These are phyloP conservation scores for Endotrypanum monterogeii DNA, from an alignment of 208 protist species.

Conservation along the genomic window DNA sequence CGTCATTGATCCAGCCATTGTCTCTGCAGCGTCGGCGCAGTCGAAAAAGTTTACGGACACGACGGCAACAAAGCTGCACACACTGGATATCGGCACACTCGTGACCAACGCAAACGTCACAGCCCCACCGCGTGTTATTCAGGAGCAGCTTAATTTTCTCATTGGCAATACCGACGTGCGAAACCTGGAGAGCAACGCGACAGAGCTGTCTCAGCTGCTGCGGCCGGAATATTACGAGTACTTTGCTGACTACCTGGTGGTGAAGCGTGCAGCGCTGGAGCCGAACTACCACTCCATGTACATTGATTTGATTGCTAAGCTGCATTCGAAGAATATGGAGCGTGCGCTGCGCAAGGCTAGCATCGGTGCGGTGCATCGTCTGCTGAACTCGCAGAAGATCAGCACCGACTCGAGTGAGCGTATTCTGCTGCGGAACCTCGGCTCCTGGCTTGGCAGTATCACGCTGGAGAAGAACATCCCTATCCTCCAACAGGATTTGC, in stretches of 20 bases:
- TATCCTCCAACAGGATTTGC: conserved; percentile 94
- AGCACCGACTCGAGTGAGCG: conserved; percentile 89
- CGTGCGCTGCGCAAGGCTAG: conserved; percentile 80
- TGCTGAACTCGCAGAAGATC: conserved; percentile 96
- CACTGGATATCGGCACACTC: conserved; percentile 83
- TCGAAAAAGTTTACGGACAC: conserved; percentile 47
- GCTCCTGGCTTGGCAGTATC: conserved; percentile 97
- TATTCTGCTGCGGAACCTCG: conserved; percentile 97
- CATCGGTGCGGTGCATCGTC: conserved; percentile 81
- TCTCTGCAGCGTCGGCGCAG: conserved; percentile 34
- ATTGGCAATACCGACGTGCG: conserved; percentile 90
- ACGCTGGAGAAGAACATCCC: conserved; percentile 98
- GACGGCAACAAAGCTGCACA: conserved; percentile 76
- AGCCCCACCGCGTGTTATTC: conserved; percentile 83
- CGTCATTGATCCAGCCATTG: conserved; percentile 75
- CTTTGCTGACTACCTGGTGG: conserved; percentile 97
- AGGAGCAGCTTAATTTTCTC: conserved; percentile 93
- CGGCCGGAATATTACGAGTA: conserved; percentile 90
- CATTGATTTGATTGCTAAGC: conserved; percentile 76
- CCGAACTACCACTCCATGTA: conserved; percentile 98
- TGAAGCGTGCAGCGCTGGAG: conserved; percentile 98
- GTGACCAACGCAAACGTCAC: conserved; percentile 75
- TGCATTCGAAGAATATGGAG: conserved; percentile 88
- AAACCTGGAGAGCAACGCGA: conserved; percentile 83
- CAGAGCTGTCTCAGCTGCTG: conserved; percentile 79